Base-by-base conservation (phyloP, 768 basidiomycete genomes). In the Termitomyces sp. region DNA sequence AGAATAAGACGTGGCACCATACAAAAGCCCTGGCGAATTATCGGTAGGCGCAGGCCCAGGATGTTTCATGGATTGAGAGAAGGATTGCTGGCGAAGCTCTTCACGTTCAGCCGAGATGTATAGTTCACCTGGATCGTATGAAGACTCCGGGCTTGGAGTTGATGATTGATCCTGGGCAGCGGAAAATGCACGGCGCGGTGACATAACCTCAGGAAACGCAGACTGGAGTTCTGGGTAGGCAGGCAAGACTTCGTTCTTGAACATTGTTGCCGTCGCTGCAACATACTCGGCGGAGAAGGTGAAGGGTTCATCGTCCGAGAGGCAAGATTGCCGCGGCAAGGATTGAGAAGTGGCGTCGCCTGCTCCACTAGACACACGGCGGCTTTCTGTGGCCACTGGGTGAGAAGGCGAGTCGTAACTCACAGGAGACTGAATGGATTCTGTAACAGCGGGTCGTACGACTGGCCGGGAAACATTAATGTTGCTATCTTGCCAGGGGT, bases 271-370 rank as follows among this genome's bases (percentile, higher is more conserved):
- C 3, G 75, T 76, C 13, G 72, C 74, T 2, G 71, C 75, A 28
- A 77, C 72, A 60, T 74, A 76, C 59, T 74, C 70, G 22, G 69
- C 65, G n/a, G 65, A 66, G 65, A 78, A 77, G 4, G 68, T 73
- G 67, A 78, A 78, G 5, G 73, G 72, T 44, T 72, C 73, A 18
- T 78, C 75, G 39, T 75, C 74, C 39, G 71, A 69, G 13, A 68
- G 66, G 44, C 52, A 56, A 16, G 64, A 45, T 50, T 61, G 66
- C 18, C 67, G 49, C 60, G 65, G 66, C 45, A 66, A 60, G 36
- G 55, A 57, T 20, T 62, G 36, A 20, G 62, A 33, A 52, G 62
- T 44, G 33, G 63, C 45, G 50, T 40, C 50, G 9, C 35, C 46
- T n/a, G 24, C 45, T 33, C 46, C 57, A n/a, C 8, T 53, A 32